phyloP scores from a whole-genome alignment of 306 rosid species.

The Abrus pulchellus region DNA sequence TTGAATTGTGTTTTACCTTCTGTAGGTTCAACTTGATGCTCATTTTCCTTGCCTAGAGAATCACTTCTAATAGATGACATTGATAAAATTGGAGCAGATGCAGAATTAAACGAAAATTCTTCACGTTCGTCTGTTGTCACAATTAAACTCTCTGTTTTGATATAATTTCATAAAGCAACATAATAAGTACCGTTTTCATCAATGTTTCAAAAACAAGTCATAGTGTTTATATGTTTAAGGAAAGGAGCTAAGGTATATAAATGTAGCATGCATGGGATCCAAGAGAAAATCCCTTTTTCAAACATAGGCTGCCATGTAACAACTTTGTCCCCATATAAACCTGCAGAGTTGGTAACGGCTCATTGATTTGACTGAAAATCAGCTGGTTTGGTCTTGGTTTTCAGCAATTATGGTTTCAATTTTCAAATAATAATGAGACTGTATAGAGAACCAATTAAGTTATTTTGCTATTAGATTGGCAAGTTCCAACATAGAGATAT shows the following conservation, averaged over 20 bases:
- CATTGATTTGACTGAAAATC: conserved; percentile 22
- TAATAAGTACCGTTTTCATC: conserved; percentile 29
- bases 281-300: conserved; percentile 4
- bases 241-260: not conserved
- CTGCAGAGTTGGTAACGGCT: conserved; percentile 10
- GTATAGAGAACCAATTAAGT: conserved; percentile 7
- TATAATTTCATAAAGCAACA: conserved; percentile 38
- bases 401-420: conserved; percentile 9
- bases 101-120: conserved; percentile 65
- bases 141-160: conserved; percentile 58
- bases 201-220: conserved; percentile 26
- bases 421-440: conserved; percentile 34
- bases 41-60: conserved; percentile 56
- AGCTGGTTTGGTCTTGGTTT: conserved; percentile 13
- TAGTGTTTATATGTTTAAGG: not conserved
- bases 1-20: conserved; percentile 51
- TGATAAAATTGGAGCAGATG: conserved; percentile 76
- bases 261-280: not conserved
- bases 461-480: not conserved
- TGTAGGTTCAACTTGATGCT: conserved; percentile 51
- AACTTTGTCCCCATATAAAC: not conserved
- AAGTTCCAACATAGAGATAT: conserved; percentile 9
- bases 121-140: conserved; percentile 52
- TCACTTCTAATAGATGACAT: conserved; percentile 66
- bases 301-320: conserved; percentile 4